Base-by-base conservation (phyloP, 1,139 yeast genomes). In the Pichia sp. region DNA sequence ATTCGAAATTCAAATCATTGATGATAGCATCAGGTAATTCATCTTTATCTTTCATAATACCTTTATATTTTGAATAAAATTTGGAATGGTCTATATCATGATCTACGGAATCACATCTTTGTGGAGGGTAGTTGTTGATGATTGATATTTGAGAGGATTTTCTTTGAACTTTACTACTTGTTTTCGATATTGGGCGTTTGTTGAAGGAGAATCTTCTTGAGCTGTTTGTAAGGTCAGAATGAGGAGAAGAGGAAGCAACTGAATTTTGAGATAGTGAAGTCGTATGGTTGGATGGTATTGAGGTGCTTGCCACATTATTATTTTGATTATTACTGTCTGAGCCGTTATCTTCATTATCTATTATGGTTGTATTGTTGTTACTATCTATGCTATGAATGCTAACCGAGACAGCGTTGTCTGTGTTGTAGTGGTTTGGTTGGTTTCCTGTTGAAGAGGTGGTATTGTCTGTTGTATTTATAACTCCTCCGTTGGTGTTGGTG, bases 1-100 rank as follows among this genome's bases (percentile, higher is more conserved):
- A 59, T 34, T 60, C 65, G 48, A 55, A 57, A 10, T 53, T 52
- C 28, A 59, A 52, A 37, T 59, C 54, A 40, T 57, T 54, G n/a
- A 58, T 43, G 19, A 51, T 44, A 21, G 54, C 57, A 21, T 57
- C 62, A 3, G 61, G 59, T 19, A 56, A 56, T 46, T 58, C 59
- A 43, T 60, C 62, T 45, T 61, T 60, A 48, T 58, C 56, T 40
- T 58, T 59, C 40, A 57, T 34, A 4, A 63, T 55, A 10, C 67
- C 66, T 39, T 53, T 57, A 46, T 60, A 60, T 35, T 59, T 61
- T 19, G 55, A 45, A 41, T 59, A 61, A 36, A 63, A 58, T 39
- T 50, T 54, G 4, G 55, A 50, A 50, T 61, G 65, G 41, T 62
- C 67, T 3, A 53, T 48, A 45, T 63, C 67, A 31, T 57, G 52